phyloP scores from a whole-genome alignment of 148 eudicot species.

The Vaccinium macrocarpon region DNA sequence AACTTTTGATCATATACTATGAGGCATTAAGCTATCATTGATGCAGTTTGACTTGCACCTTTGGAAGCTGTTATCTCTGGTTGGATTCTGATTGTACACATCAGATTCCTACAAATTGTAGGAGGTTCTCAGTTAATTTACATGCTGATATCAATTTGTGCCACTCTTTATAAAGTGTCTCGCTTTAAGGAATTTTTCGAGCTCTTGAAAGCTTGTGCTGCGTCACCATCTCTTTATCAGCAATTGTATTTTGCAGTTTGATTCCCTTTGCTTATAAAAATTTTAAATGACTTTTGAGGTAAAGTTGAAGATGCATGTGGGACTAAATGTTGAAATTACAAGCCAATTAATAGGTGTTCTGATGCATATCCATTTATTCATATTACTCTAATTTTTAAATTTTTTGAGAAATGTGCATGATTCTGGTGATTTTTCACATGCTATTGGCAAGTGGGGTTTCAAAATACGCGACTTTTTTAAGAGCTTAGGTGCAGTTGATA shows the following conservation, averaged over 20 bases:
- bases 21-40: background rate
- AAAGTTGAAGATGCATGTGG: background rate
- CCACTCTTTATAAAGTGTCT: background rate
- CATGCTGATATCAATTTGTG: background rate
- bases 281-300: background rate
- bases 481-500: background rate
- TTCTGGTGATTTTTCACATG: conserved; percentile 2
- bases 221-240: background rate
- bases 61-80: background rate
- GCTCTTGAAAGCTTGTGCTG: conserved; percentile 2
- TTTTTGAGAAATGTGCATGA: background rate
- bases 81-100: background rate
- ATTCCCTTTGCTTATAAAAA: background rate
- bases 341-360: background rate
- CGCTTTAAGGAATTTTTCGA: background rate
- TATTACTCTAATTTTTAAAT: background rate
- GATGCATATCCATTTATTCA: background rate
- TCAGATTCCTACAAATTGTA: background rate
- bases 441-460: background rate
- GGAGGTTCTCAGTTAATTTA: background rate
- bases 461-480: background rate
- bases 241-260: conserved; percentile 3
- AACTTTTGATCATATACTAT: background rate
- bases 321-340: background rate
- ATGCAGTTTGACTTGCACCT: background rate